Evolutionary conservation across 2,329 filamentous ascomycete species (phyloP).

Genomic region (Sordariomycetes sp.): DNA sequence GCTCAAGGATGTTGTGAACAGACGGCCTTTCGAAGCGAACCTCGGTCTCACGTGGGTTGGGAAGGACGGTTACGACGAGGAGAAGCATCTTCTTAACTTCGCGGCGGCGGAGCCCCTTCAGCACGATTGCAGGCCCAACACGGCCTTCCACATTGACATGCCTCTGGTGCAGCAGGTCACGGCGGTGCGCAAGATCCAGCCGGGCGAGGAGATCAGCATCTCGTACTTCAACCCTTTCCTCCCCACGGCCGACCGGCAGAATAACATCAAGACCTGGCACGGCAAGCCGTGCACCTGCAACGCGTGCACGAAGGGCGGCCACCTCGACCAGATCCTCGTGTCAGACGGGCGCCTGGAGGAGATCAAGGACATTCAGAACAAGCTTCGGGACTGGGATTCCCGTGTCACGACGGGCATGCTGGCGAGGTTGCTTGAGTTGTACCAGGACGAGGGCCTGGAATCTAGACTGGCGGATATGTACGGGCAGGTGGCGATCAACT

Average conservation of each 20-base stretch:
- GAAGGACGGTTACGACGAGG: not conserved
- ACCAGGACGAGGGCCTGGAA: slow-evolving; percentile 27
- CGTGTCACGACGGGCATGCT: slow-evolving; percentile 19
- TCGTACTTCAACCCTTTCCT: slow-evolving; percentile 27
- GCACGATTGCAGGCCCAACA: slow-evolving; percentile 33
- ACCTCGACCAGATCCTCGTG: slow-evolving; percentile 11
- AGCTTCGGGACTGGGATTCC: slow-evolving; percentile 1
- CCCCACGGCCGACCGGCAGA: slow-evolving; percentile 13
- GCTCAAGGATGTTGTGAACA: slow-evolving; percentile 1
- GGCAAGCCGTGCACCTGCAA: slow-evolving; percentile 27
- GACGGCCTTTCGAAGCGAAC: slow-evolving; percentile 1
- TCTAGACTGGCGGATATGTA: slow-evolving; percentile 22
- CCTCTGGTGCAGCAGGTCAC: slow-evolving; percentile 26
- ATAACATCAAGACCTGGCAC: slow-evolving; percentile 23
- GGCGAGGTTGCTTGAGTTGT: slow-evolving; percentile 25
- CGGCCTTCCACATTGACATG: slow-evolving; percentile 29
- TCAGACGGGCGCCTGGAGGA: slow-evolving; percentile 26
- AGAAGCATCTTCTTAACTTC: slow-evolving; percentile 4
- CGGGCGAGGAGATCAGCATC: slow-evolving; percentile 31
- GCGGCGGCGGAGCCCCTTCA: not conserved
- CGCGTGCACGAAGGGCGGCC: slow-evolving; percentile 19
- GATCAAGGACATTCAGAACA: slow-evolving; percentile 16
- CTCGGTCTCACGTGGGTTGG: slow-evolving; percentile 3
- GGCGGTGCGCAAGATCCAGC: slow-evolving; percentile 24
- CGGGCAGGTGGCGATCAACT: slow-evolving; percentile 24